Conservation (phyloP, 257 asterid species). For the Gentiana dahurica region DNA sequence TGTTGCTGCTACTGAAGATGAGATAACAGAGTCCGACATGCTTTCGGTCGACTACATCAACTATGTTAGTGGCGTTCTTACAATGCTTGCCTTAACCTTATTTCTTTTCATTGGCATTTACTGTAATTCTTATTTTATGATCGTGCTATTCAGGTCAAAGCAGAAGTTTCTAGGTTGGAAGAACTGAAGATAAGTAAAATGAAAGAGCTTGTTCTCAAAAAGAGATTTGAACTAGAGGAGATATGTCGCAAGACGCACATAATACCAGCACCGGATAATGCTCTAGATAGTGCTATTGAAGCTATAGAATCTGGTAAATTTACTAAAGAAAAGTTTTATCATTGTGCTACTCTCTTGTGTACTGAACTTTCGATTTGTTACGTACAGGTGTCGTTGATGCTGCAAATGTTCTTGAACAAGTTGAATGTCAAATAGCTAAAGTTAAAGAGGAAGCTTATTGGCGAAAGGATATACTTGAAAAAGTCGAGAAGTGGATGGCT, state of each 20-base stretch:
- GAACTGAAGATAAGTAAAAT: conserved; percentile 84
- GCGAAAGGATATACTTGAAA: conserved; percentile 93
- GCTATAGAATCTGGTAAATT: conserved; percentile 83
- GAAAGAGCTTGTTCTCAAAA: conserved; percentile 92
- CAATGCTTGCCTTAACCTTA: not conserved
- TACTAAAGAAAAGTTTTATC: conserved; percentile 1
- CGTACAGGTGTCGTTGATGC: conserved; percentile 75
- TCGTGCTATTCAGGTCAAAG: conserved; percentile 50
- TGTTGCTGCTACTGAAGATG: conserved; percentile 84
- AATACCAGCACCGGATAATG: conserved; percentile 49
- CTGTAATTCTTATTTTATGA: conserved; percentile 4
- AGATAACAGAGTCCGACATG: conserved; percentile 76
- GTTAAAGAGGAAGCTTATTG: conserved; percentile 83
- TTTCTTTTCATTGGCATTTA: not conserved
- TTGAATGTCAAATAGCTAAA: conserved; percentile 78
- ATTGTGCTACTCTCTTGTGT: not conserved
- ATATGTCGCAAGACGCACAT: conserved; percentile 75
- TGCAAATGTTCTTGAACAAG: conserved; percentile 73
- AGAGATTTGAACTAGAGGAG: conserved; percentile 84
- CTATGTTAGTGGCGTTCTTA: conserved; percentile 36
- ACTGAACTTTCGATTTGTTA: conserved; percentile 10
- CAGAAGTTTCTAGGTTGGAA: conserved; percentile 82
- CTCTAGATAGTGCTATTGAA: conserved; percentile 51
- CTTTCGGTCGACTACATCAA: conserved; percentile 59
- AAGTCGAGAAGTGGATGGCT: conserved; percentile 92